Base-by-base conservation (phyloP, 2,329 filamentous ascomycete genomes). In the Penicillium hordei region DNA sequence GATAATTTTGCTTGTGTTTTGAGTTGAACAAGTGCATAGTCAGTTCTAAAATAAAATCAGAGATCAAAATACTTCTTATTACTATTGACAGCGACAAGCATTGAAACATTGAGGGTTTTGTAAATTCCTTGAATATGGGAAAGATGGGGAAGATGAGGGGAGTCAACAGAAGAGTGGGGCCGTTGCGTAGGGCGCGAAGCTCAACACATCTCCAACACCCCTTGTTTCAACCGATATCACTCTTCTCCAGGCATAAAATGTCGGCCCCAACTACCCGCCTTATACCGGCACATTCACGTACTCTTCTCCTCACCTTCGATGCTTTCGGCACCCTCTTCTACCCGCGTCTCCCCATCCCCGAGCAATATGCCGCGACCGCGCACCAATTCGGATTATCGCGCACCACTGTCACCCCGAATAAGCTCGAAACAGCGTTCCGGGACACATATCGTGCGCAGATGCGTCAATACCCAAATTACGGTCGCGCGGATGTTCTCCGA, bases 251-350 rank as follows among this genome's bases (percentile, higher is more conserved):
- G 1, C 8, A 52, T 1, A 45, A 36, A 21, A 52, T 45, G 50
- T 6, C 25, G 7, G 4, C 5, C 10, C 15, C 27, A 33, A 5
- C 31, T 4, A 4, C 19, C 21, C 48, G 45, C 8, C 13, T 25
- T 34, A 19, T 52, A 33, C 27, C 48, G 3, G 15, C 25, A 23
- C 29, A 25, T n/a, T 31, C 52, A 10, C 67, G 68, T 4, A 68
- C 61, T 12, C 72, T 80, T 27, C 72, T 79, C 34, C 67, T 80
- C 21, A 79, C 78, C 34, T 65, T 80, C 40, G 78, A 80, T 64
- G 78, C 78, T 34, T 78, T 79, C 56, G 73, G 71, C 23, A 80
- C 78, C 3, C 60, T 80, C 48, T 79, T 79, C 63, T 63, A 75
- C 50, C 78, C 78, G 0, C 72, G 72, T 55, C 61, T 64, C 4